A percentile compares a stretch with the other conserved stretches of the same genome.
Evolutionary conservation across 495 filamentous ascomycete species (phyloP).

Genomic region (Monascus purpureus): DNA sequence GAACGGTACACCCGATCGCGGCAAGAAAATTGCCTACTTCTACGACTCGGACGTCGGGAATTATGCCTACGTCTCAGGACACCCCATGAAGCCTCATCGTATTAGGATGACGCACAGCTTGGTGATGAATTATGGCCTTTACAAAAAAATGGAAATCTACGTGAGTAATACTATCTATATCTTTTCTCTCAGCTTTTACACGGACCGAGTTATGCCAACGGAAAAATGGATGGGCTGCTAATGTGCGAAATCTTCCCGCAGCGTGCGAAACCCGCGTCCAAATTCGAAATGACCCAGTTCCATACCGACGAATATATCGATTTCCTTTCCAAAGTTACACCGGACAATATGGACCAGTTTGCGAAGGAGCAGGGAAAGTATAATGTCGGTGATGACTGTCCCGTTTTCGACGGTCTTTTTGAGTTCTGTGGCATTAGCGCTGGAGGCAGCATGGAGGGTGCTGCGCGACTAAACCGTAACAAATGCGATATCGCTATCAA

Average conservation of each 20-base stretch:
- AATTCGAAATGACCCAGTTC: constrained; percentile 97
- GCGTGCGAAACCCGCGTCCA: constrained; percentile 94
- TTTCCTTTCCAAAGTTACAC: constrained; percentile 89
- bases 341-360: constrained; percentile 95
- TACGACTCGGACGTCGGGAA: constrained; percentile 97
- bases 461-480: constrained; percentile 75
- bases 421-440: constrained; percentile 98
- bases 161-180: too few relatives aligned
- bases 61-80: constrained; percentile 93
- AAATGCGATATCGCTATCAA: constrained; percentile 97
- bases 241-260: constrained; percentile 14
- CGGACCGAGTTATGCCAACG: too few relatives aligned
- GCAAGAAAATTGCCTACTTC: constrained; percentile 86
- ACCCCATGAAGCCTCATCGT: constrained; percentile 98
- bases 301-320: constrained; percentile 99
- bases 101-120: constrained; percentile 93
- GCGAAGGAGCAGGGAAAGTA: constrained; percentile 89
- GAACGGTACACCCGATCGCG: constrained; percentile 34
- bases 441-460: constrained; percentile 94
- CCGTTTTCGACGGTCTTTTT: constrained; percentile 94
- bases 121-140: constrained; percentile 98
- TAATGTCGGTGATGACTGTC: constrained; percentile 96
- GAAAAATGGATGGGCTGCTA: neutral
- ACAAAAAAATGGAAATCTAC: constrained; percentile 99
- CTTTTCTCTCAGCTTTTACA: too few relatives aligned